Base-by-base conservation (phyloP, 805 yeast species). In the Candida maltosa region DNA sequence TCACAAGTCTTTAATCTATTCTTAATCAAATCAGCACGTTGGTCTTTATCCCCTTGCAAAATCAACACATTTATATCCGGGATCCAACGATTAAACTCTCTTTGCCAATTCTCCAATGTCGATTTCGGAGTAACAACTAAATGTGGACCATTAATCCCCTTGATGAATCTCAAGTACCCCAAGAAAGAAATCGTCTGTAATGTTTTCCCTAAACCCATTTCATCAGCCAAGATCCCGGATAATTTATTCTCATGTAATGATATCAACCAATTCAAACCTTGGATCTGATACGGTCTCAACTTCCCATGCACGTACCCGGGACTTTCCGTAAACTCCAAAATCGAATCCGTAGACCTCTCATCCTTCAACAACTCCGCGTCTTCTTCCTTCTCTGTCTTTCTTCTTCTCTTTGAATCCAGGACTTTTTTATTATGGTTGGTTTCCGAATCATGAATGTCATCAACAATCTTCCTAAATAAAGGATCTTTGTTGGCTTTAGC, bases 171-270 rank as follows among this genome's bases (percentile, higher is more conserved):
- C 27, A 84, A 60, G 51, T 80, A 84, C 2, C 91, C 91, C 29
- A 84, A 58, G 43, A 81, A 80, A 6, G 91, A 76, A 44, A 84
- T 83, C 0, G 91, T 84, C 56, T 84, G 93, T 39, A 84, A 61
- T 3, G 93, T 84, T 54, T 84, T 84, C 47, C 93, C 93, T 42
- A 84, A 60, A 2, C 93, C 93, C 93, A 84, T 84, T 60, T 84
- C 93, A 58, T 84, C 93, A 1, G 93, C 93, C 39, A 84, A 65
- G 16, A 84, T 83, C 40, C 93, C 93, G 1, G 84, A 75, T 30
- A 84, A 61, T 40, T 77, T 75, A 59, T 81, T 82, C 43, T 78
- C 82, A 47, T 80, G 76, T 40, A 84, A 58, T 1, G 83, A 70
- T 10, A 83, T 73, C 47, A 84, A 60, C 94, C 94, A 84, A 54